Percentiles rank a stretch among this genome's conserved stretches.
phyloP scores from a whole-genome alignment of 805 yeast species.

The Ogataea nonfermentans region DNA sequence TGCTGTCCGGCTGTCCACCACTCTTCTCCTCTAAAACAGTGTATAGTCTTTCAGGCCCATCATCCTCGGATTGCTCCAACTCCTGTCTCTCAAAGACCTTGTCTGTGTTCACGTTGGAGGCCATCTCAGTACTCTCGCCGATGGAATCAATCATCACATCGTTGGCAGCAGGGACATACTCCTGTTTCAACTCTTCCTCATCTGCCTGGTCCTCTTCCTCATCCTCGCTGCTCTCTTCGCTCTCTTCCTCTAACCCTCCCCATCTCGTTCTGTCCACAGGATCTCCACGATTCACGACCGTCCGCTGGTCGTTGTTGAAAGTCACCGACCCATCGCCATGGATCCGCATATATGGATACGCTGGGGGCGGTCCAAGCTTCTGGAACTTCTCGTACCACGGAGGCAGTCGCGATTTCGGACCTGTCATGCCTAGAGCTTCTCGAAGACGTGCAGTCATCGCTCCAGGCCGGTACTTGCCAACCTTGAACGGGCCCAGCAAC shows the following conservation, averaged over 20 bases:
- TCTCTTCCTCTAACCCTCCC: slow-evolving; percentile 36
- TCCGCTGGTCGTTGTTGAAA: slow-evolving; percentile 22
- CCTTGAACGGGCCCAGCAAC: slow-evolving; percentile 37
- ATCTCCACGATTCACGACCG: slow-evolving; percentile 21
- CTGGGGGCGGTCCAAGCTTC: slow-evolving; percentile 77
- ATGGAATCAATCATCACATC: slow-evolving; percentile 31
- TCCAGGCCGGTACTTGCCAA: slow-evolving; percentile 54
- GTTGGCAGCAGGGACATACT: slow-evolving; percentile 24
- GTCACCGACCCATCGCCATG: slow-evolving; percentile 34
- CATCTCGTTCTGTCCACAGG: slow-evolving; percentile 30
- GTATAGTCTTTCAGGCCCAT: slow-evolving; percentile 28
- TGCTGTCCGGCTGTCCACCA: slow-evolving; percentile 24
- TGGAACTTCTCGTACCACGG: slow-evolving; percentile 81
- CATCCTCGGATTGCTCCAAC: slow-evolving; percentile 12
- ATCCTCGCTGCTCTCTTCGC: slow-evolving; percentile 34
- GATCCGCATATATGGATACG: slow-evolving; percentile 65
- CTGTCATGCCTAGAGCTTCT: slow-evolving; percentile 64
- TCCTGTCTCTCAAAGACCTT: too few relatives aligned
- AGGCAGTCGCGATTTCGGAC: slow-evolving; percentile 45
- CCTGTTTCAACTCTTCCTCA: slow-evolving; percentile 29
- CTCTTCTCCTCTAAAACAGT: slow-evolving; percentile 33
- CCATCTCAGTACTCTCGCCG: slow-evolving; percentile 16
- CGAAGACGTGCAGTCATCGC: slow-evolving; percentile 57
- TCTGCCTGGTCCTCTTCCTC: slow-evolving; percentile 29
- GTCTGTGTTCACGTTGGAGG: too few relatives aligned